These are phyloP conservation scores for Paecilomyces dactylethromorphus DNA, from an alignment of 2,329 filamentous ascomycete species.

Conservation along the genomic window DNA sequence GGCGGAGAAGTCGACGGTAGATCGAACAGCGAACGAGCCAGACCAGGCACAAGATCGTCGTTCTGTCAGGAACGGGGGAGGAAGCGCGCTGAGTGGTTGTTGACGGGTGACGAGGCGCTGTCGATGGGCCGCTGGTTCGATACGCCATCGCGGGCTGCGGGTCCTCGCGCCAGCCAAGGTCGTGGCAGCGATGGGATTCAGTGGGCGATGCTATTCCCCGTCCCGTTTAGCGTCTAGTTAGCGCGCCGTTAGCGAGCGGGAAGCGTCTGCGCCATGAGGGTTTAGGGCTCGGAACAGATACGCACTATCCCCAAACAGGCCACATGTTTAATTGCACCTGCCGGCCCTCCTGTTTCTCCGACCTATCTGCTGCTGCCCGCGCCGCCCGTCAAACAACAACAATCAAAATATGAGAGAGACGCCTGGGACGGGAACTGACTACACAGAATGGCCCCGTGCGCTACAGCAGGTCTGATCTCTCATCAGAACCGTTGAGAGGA, in stretches of 20 bases:
- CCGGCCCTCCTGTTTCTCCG: background rate
- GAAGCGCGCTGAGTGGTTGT: background rate
- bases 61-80: background rate
- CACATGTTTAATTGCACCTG: background rate
- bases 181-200: background rate
- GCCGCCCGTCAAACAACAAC: background rate
- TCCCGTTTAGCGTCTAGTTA: background rate
- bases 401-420: background rate
- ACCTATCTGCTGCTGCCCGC: background rate
- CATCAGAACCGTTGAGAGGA: too few relatives aligned
- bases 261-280: background rate
- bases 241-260: background rate
- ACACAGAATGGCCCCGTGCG: too few relatives aligned
- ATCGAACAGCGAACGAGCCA: background rate
- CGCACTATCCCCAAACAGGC: background rate
- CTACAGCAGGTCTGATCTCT: too few relatives aligned
- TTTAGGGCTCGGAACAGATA: background rate
- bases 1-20: background rate
- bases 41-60: background rate
- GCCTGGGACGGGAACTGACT: background rate
- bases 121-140: background rate
- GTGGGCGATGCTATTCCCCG: background rate
- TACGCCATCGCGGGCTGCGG: background rate
- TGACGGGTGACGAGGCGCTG: background rate
- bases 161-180: background rate